These are phyloP conservation scores for Moricandia arvensis DNA, from an alignment of 345 rosid genomes.

Conservation along the genomic window DNA sequence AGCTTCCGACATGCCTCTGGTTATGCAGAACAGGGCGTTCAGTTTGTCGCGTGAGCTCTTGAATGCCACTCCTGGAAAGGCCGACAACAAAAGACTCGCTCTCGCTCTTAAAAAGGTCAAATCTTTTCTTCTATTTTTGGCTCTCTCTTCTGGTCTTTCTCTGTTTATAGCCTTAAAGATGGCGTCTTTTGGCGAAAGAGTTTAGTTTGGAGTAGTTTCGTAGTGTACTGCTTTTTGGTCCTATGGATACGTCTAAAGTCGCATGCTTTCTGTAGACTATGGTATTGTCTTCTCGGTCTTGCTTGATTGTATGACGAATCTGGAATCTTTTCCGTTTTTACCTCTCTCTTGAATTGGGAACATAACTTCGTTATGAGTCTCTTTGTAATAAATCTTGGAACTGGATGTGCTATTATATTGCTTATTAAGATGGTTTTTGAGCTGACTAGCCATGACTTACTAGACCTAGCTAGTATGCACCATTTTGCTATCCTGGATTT, in stretches of 20 bases:
- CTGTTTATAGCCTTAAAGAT: constrained; percentile 2
- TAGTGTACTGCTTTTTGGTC: constrained; percentile 1
- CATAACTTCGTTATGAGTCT: neutral
- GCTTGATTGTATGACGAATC: neutral
- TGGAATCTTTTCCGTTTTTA: neutral
- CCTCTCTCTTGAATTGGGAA: neutral
- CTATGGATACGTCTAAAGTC: constrained; percentile 11
- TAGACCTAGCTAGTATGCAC: neutral
- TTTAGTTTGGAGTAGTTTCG: neutral
- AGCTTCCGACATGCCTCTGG: constrained; percentile 82
- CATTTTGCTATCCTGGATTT: neutral
- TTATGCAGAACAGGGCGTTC: constrained; percentile 71
- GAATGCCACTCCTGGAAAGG: constrained; percentile 71
- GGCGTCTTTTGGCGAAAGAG: neutral
- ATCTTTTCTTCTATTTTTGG: neutral
- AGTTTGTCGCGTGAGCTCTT: constrained; percentile 72
- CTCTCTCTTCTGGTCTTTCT: neutral
- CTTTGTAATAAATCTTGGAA: neutral
- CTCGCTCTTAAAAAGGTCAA: constrained; percentile 86
- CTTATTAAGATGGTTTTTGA: neutral
- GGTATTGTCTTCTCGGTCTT: constrained; percentile 12
- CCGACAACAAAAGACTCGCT: constrained; percentile 89
- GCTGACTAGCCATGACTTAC: neutral
- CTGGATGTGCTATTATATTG: constrained; percentile 6
- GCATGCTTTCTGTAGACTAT: neutral